Conservation (phyloP, 805 yeast species). For the Metschnikowia vanudenii region DNA sequence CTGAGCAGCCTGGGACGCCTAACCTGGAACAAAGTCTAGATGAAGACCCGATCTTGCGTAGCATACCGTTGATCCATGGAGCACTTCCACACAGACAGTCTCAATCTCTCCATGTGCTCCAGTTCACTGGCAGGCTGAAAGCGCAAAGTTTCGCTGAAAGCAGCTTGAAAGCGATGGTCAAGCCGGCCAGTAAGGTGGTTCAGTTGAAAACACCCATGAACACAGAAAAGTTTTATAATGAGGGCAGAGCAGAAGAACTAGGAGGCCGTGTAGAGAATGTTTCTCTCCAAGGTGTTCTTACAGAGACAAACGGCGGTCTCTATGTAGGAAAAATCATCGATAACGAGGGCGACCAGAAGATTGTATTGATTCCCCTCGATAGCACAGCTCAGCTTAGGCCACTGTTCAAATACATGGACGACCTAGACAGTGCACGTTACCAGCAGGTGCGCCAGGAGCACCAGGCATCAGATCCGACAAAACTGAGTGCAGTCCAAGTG, state of each 20-base stretch:
- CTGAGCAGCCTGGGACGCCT: not conserved
- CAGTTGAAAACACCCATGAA: constrained; percentile 79
- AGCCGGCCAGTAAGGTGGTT: constrained; percentile 59
- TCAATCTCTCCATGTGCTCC: constrained; percentile 38
- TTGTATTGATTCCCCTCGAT: constrained; percentile 65
- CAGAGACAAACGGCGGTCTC: constrained; percentile 47
- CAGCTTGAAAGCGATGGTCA: constrained; percentile 49
- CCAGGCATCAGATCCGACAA: constrained; percentile 18
- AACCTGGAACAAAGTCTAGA: constrained; percentile 6
- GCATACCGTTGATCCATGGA: constrained; percentile 37
- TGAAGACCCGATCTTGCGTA: constrained; percentile 41
- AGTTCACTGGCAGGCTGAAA: constrained; percentile 47
- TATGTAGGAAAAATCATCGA: constrained; percentile 34
- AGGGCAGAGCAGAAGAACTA: constrained; percentile 63
- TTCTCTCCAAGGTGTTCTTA: constrained; percentile 68
- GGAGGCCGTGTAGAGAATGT: constrained; percentile 55
- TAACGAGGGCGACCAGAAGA: constrained; percentile 28
- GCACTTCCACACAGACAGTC: constrained; percentile 22
- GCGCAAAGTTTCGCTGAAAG: constrained; percentile 37
- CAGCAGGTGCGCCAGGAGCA: constrained; percentile 39
- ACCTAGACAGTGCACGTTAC: constrained; percentile 45
- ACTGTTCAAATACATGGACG: constrained; percentile 75
- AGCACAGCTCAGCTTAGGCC: constrained; percentile 79
- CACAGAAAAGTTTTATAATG: constrained; percentile 65
- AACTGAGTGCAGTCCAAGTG: constrained; percentile 35